Percentiles rank a stretch among this genome's conserved stretches.
Conservation (phyloP, 2,329 filamentous ascomycete genomes). For the Xylaria digitata region DNA sequence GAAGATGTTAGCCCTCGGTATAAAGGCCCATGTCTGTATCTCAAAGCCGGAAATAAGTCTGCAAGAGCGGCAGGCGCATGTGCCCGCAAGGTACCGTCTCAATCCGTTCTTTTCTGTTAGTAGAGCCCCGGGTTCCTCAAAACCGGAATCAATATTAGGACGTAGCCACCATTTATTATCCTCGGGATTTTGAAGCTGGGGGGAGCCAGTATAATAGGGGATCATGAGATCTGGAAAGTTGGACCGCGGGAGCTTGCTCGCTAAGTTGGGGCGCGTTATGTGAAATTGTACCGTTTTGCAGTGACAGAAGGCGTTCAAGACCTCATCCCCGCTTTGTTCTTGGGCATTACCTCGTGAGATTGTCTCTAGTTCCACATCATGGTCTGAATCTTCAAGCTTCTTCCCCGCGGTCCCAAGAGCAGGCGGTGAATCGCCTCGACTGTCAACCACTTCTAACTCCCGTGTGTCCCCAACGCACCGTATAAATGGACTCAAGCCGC, state of each 20-base stretch:
- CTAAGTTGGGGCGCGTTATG: slow-evolving; percentile 65
- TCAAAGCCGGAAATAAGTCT: slow-evolving; percentile 70
- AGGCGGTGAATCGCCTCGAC: neutral
- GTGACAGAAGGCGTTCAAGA: slow-evolving; percentile 61
- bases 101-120: slow-evolving; percentile 50
- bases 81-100: slow-evolving; percentile 64
- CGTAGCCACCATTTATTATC: slow-evolving; percentile 71
- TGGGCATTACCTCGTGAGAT: slow-evolving; percentile 25
- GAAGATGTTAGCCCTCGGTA: slow-evolving; percentile 69
- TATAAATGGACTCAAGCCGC: slow-evolving; percentile 53
- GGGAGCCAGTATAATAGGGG: slow-evolving; percentile 56
- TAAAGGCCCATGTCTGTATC: slow-evolving; percentile 73
- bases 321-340: slow-evolving; percentile 27
- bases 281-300: slow-evolving; percentile 67
- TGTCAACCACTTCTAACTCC: slow-evolving; percentile 18
- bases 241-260: slow-evolving; percentile 58
- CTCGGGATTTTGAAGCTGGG: slow-evolving; percentile 55
- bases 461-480: slow-evolving; percentile 16
- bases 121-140: neutral
- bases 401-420: neutral
- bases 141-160: slow-evolving; percentile 34
- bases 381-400: neutral
- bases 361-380: neutral
- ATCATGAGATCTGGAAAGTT: slow-evolving; percentile 65
- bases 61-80: slow-evolving; percentile 72